Conservation (phyloP, 2,329 filamentous ascomycete species). For the Acephala macrosclerotiorum region DNA sequence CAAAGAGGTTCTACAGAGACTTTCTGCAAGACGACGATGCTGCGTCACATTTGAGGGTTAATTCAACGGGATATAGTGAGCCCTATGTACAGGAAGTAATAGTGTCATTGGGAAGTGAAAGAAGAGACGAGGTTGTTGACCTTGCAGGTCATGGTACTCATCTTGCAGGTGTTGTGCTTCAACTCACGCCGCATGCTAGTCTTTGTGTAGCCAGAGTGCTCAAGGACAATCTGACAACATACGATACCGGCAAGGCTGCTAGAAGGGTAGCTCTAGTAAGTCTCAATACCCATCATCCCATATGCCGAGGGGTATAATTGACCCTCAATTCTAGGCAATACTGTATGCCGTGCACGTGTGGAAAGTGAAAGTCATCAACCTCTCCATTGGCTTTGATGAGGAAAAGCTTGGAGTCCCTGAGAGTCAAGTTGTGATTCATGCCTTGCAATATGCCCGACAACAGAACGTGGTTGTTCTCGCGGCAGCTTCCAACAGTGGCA, state of each 20-base stretch:
- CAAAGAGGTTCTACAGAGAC: too few relatives aligned
- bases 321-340: too few relatives aligned
- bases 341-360: neutral
- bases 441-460: neutral
- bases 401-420: neutral
- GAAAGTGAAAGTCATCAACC: conserved; percentile 18
- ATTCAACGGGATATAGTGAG: too few relatives aligned
- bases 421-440: neutral
- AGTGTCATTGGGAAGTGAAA: too few relatives aligned
- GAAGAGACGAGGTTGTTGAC: neutral
- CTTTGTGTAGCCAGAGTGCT: conserved; percentile 12
- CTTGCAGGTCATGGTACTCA: conserved; percentile 7
- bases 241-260: too few relatives aligned
- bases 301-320: too few relatives aligned
- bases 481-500: conserved; percentile 10
- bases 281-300: too few relatives aligned
- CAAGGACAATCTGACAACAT: neutral
- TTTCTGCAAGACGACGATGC: too few relatives aligned
- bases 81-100: too few relatives aligned
- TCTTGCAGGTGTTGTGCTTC: conserved; percentile 5
- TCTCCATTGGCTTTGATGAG: conserved; percentile 28
- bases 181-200: conserved; percentile 11
- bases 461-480: conserved; percentile 7
- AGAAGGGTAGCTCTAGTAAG: too few relatives aligned
- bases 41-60: too few relatives aligned